Conservation (phyloP, 2,329 filamentous ascomycete genomes). For the Colletotrichum graminicola region DNA sequence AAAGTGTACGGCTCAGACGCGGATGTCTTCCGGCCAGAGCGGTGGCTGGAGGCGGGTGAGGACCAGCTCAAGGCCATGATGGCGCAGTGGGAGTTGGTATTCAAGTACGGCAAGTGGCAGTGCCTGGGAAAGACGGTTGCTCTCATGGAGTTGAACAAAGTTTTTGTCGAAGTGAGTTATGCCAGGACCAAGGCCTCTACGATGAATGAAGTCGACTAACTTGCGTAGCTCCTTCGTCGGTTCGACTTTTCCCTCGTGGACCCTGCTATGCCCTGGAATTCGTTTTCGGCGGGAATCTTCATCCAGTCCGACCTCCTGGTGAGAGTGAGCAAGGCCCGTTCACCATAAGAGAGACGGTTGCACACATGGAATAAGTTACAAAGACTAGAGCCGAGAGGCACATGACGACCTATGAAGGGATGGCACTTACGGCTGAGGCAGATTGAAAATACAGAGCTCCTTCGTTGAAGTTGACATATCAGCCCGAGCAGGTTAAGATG, state of each 20-base stretch:
- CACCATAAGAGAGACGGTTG: neutral
- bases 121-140: constrained; percentile 62
- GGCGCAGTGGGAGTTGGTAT: constrained; percentile 57
- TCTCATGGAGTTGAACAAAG: constrained; percentile 59
- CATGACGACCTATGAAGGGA: neutral
- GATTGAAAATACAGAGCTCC: constrained; percentile 7
- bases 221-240: constrained; percentile 49
- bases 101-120: constrained; percentile 57
- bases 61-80: constrained; percentile 52
- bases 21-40: constrained; percentile 60
- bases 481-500: neutral
- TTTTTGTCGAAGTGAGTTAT: constrained; percentile 56
- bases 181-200: neutral
- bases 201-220: constrained; percentile 1
- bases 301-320: constrained; percentile 50
- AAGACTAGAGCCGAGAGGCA: no score
- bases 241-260: constrained; percentile 51
- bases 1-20: constrained; percentile 55
- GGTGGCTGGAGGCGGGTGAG: constrained; percentile 59
- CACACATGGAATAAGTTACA: neutral
- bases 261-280: constrained; percentile 50
- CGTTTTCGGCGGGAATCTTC: constrained; percentile 51
- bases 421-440: constrained; percentile 28
- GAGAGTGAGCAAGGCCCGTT: constrained; percentile 44
- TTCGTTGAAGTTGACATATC: neutral